Evolutionary conservation across 2,329 filamentous ascomycete species (phyloP), one percentile per base, ranked within the genome.

Genomic region (Monilinia fructigena): DNA sequence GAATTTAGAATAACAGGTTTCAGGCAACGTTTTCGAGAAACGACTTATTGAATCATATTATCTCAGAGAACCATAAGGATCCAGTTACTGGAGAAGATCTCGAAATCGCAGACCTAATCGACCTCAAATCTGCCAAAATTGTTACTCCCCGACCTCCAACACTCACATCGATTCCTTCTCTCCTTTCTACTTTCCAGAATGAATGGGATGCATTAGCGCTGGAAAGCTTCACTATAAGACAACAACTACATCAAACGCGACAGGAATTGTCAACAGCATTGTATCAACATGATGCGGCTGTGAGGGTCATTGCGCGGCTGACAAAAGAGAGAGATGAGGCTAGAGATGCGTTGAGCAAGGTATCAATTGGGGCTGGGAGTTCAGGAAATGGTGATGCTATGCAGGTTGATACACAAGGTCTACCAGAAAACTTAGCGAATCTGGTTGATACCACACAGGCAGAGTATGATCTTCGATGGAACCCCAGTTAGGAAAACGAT

Each of bases 221-320:
- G 47, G 95, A 99, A 80, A 91, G 92, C 61, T 97, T 93, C 78
- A 95, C 92, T 72, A 81, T 98, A 68, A 90, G 91, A 80, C 91
- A 97, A 78, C 92, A 97, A 76, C 83, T 99, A 69, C 85, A 89
- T 62, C 91, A 96, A 77, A 96, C 93, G 53, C 85, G 94, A 71
- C 93, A 97, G 80, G 95, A 99, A 81, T 86, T 99, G 66, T 92
- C 92, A 66, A 95, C 92, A 1, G 92, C 95, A 0, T 83, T 99
- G 31, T 99, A 99, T 79, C 94, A 98, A 80, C 92, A 98, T 74
- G 95, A 99, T 82, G 94, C 95, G 2, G 95, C 95, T n/a, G 89
- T 96, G 60, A 86, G 95, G 70, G 95, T 99, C 59, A 97, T 99
- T 79, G 93, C 93, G 71, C 87, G 94, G 58, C 77, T 99, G 77